Base-by-base conservation (phyloP, 345 rosid species). In the Lenwebbia sp. region DNA sequence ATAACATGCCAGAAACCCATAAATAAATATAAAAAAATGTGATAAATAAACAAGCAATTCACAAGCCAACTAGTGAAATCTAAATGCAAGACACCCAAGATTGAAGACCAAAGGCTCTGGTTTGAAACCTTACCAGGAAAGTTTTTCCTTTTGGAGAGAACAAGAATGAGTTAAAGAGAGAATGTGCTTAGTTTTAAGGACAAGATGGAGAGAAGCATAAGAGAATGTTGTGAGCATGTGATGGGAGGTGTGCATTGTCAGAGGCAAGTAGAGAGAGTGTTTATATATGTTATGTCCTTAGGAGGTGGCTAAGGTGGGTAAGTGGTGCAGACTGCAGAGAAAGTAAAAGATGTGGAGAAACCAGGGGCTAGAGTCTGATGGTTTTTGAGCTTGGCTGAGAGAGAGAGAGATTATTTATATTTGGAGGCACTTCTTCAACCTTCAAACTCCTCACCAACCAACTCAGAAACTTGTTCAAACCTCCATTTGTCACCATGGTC, bases 331-430 rank as follows among this genome's bases (percentile, higher is more conserved):
- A 54, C 8, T 25, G 22, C 37, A 62, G 53, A 22, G 54, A 9
- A 85, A 76, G 89, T 89, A 87, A 84, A 85, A 84, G 49, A 28
- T 17, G 50, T 26, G 30, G 50, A 5, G 89, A 90, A 91, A 89
- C 33, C 94, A 22, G 56, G 89, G 94, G 94, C 92, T 91, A 90
- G 56, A 37, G 83, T 83, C 44, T 60, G 84, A 78, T 86, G 87
- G 91, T 87, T 85, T 91, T 70, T 47, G 83, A 49, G 28, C 6
- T 28, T 70, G 81, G 78, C 8, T 12, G 40, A 44, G 37, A 22
- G 74, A 17, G 10, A 47, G 70, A 37, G 25, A 75, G 47, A 70
- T 51, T 58, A 75, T 91, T 86, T 85, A 44, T 37, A 40, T 21
- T n/a, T 14, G 85, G 11, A 55, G 51, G 41, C 25, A 23, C 15